Percentiles rank a stretch among this genome's conserved stretches.
phyloP scores from a whole-genome alignment of 768 basidiomycete species.

The Artomyces pyxidatus region DNA sequence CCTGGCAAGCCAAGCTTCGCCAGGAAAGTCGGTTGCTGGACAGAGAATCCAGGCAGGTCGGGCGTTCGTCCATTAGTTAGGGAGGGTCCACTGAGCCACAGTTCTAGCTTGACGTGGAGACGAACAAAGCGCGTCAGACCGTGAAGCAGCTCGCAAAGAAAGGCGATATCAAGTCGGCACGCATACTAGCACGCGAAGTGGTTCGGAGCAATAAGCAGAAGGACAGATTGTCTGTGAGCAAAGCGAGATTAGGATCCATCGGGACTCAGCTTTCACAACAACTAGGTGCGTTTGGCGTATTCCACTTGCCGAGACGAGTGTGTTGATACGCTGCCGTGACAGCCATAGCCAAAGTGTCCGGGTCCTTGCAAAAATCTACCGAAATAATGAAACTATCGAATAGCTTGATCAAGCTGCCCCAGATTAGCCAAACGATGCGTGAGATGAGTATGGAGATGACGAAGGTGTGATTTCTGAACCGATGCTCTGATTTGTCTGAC shows the following conservation, averaged over 20 bases:
- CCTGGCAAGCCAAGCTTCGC: conserved; percentile 87
- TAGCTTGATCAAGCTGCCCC: conserved; percentile 82
- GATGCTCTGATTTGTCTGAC: conserved; percentile 6
- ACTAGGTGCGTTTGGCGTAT: conserved; percentile 61
- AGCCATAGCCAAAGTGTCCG: conserved; percentile 97
- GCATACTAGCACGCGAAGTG: conserved; percentile 89
- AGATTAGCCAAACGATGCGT: conserved; percentile 87
- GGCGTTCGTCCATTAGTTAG: conserved; percentile 20
- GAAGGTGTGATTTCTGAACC: conserved; percentile 45
- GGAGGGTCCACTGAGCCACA: conserved; percentile 8
- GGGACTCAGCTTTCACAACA: conserved; percentile 86
- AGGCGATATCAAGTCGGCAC: conserved; percentile 88
- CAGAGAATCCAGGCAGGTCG: conserved; percentile 92
- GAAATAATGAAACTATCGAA: conserved; percentile 99
- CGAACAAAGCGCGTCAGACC: conserved; percentile 66
- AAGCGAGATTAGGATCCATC: conserved; percentile 88
- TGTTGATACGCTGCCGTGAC: too few relatives aligned
- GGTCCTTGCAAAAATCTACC: conserved; percentile 94
- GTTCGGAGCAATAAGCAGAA: conserved; percentile 93
- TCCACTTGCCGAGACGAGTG: too few relatives aligned
- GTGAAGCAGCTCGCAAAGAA: conserved; percentile 88
- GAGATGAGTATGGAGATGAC: conserved; percentile 99
- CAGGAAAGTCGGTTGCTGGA: conserved; percentile 78
- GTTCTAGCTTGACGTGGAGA: conserved; percentile 70
- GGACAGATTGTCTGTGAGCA: conserved; percentile 83